These are phyloP conservation scores for Wallacemonas collosoma DNA, from an alignment of 208 protist genomes.

Conservation along the genomic window DNA sequence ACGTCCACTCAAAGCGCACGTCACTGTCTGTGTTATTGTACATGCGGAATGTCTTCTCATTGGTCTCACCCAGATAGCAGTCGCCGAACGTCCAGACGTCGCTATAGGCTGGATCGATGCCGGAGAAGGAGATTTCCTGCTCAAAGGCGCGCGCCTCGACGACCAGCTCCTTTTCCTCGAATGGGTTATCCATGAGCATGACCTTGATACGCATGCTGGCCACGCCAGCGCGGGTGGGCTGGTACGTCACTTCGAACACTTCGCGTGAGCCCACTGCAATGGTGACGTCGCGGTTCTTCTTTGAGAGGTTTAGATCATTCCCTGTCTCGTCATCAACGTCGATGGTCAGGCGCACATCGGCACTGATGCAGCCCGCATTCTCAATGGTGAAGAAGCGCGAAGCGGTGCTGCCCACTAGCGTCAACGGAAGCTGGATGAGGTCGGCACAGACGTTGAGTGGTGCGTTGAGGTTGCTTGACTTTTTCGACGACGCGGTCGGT, in stretches of 20 bases:
- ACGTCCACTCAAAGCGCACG: constrained; percentile 85
- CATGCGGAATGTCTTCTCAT: constrained; percentile 74
- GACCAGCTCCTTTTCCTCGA: constrained; percentile 88
- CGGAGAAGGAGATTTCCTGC: constrained; percentile 89
- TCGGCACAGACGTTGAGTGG: constrained; percentile 18
- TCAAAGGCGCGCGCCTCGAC: constrained; percentile 86
- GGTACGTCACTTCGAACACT: constrained; percentile 58
- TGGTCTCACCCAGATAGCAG: constrained; percentile 70
- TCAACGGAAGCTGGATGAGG: constrained; percentile 80
- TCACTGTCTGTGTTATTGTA: constrained; percentile 76
- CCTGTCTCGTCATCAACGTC: constrained; percentile 26
- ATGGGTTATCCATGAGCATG: constrained; percentile 91
- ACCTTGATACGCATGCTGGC: constrained; percentile 68
- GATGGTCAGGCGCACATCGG: constrained; percentile 73
- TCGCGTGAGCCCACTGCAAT: constrained; percentile 60
- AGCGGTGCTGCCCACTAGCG: constrained; percentile 64
- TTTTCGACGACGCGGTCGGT: background rate
- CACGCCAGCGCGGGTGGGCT: constrained; percentile 55
- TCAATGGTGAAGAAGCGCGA: constrained; percentile 64
- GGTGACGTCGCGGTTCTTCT: constrained; percentile 57
- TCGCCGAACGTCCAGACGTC: constrained; percentile 90
- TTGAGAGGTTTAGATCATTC: constrained; percentile 27
- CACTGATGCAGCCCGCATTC: constrained; percentile 88
- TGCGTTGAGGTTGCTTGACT: background rate
- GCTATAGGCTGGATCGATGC: constrained; percentile 73